These are phyloP conservation scores for Knoxdaviesia capensis DNA, from an alignment of 2,329 filamentous ascomycete species.

Conservation along the genomic window DNA sequence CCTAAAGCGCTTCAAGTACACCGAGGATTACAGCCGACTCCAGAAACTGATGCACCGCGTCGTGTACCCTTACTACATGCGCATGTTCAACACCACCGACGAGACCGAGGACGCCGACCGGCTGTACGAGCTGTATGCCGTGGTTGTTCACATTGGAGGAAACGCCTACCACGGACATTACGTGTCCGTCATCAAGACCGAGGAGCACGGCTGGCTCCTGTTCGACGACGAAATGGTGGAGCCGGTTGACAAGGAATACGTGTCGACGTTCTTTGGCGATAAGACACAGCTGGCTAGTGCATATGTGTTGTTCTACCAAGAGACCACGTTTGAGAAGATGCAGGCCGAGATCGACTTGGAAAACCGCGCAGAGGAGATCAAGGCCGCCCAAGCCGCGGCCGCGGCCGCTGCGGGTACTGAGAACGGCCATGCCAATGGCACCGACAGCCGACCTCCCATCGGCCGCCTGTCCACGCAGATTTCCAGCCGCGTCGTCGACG, in stretches of 20 bases:
- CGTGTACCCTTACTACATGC: slow-evolving; percentile 89
- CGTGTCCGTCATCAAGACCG: slow-evolving; percentile 92
- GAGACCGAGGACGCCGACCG: slow-evolving; percentile 86
- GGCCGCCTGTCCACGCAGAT: not conserved
- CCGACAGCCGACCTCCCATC: slow-evolving; percentile 2
- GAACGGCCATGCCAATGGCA: slow-evolving; percentile 23
- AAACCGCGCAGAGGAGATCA: slow-evolving; percentile 37
- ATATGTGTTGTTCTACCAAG: slow-evolving; percentile 95
- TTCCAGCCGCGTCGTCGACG: not conserved
- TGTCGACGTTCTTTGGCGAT: slow-evolving; percentile 93
- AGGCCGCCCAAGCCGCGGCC: slow-evolving; percentile 33
- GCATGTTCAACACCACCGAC: slow-evolving; percentile 93
- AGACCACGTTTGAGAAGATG: slow-evolving; percentile 52
- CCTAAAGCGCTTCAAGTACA: slow-evolving; percentile 95
- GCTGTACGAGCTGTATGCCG: slow-evolving; percentile 88
- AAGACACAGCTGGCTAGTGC: slow-evolving; percentile 79
- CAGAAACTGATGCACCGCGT: slow-evolving; percentile 96
- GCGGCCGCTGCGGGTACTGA: slow-evolving; percentile 31
- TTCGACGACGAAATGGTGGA: slow-evolving; percentile 99
- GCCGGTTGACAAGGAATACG: slow-evolving; percentile 89
- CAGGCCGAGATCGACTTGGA: slow-evolving; percentile 69
- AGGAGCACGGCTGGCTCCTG: slow-evolving; percentile 84
- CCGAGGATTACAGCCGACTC: slow-evolving; percentile 77
- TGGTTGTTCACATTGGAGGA: slow-evolving; percentile 91
- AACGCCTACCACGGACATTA: slow-evolving; percentile 97